phyloP scores from a whole-genome alignment of 257 asterid genomes.

The Ballota nigra region DNA sequence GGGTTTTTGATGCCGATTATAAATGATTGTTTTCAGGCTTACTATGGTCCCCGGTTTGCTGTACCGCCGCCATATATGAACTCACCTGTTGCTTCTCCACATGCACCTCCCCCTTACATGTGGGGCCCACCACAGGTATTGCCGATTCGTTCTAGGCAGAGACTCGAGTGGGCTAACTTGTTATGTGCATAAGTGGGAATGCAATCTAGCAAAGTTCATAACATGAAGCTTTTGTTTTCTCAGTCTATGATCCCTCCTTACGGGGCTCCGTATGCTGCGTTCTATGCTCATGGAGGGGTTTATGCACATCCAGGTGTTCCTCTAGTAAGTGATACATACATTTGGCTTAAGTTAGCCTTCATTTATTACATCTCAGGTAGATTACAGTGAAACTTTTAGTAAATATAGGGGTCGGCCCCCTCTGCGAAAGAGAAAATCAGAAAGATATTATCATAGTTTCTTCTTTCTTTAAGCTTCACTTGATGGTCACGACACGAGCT shows the following conservation, averaged over 20 bases:
- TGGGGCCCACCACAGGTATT: conserved; percentile 98
- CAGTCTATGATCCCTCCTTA: conserved; percentile 93
- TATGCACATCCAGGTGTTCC: conserved; percentile 90
- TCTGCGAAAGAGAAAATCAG: background rate
- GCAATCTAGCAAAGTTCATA: conserved; percentile 8
- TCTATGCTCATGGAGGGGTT: conserved; percentile 84
- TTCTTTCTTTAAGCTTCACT: background rate
- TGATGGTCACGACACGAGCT: background rate
- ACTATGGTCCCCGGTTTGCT: conserved; percentile 91
- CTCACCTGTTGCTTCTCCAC: conserved; percentile 81
- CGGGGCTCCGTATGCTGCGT: conserved; percentile 86
- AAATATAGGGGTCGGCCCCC: background rate
- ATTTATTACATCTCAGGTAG: background rate
- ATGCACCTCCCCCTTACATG: conserved; percentile 78
- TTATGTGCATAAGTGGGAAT: background rate
- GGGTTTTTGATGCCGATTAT: background rate
- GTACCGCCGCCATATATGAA: conserved; percentile 74
- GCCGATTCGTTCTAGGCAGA: background rate
- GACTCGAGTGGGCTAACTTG: background rate
- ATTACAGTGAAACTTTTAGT: background rate
- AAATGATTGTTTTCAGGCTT: conserved; percentile 54
- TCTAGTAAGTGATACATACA: conserved; percentile 49
- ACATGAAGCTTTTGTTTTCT: conserved; percentile 1
- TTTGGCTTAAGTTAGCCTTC: background rate
- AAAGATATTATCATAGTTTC: background rate